Conservation (phyloP, 345 rosid species). For the Syzygium aromaticum region DNA sequence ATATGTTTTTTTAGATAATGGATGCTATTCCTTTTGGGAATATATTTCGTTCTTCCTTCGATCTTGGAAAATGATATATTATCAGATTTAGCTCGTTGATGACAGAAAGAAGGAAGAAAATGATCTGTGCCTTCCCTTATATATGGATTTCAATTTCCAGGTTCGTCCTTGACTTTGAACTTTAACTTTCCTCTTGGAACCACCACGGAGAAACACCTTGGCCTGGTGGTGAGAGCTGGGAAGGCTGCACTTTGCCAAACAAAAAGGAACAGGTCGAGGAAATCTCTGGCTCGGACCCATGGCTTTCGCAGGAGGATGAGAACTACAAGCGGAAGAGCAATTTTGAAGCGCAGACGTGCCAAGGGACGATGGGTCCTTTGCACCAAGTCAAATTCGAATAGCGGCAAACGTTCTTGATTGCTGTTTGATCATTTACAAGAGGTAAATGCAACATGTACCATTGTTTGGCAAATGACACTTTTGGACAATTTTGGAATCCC, state of each 20-base stretch:
- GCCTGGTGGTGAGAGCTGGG: slow-evolving; percentile 87
- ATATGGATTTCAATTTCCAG: slow-evolving; percentile 23
- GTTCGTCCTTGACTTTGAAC: slow-evolving; percentile 53
- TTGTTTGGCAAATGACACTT: background rate
- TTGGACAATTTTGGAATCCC: background rate
- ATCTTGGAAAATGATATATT: background rate
- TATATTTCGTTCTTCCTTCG: background rate
- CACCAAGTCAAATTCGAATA: slow-evolving; percentile 75
- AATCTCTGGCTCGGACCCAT: slow-evolving; percentile 90
- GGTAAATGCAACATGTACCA: background rate
- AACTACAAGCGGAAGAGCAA: slow-evolving; percentile 82
- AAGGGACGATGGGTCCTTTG: slow-evolving; percentile 90
- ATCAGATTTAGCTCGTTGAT: background rate
- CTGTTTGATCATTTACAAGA: background rate
- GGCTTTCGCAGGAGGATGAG: slow-evolving; percentile 88
- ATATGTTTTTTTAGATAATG: background rate
- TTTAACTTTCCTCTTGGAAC: slow-evolving; percentile 25
- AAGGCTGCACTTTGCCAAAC: slow-evolving; percentile 80
- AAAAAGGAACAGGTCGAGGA: slow-evolving; percentile 84
- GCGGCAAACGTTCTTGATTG: slow-evolving; percentile 49
- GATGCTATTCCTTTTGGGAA: background rate
- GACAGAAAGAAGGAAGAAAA: background rate
- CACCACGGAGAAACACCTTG: slow-evolving; percentile 27
- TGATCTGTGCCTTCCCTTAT: background rate
- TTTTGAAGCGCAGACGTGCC: slow-evolving; percentile 80